These are phyloP conservation scores for apple (Malus domestica) DNA, from an alignment of 306 rosid species.

Conservation along the genomic window DNA sequence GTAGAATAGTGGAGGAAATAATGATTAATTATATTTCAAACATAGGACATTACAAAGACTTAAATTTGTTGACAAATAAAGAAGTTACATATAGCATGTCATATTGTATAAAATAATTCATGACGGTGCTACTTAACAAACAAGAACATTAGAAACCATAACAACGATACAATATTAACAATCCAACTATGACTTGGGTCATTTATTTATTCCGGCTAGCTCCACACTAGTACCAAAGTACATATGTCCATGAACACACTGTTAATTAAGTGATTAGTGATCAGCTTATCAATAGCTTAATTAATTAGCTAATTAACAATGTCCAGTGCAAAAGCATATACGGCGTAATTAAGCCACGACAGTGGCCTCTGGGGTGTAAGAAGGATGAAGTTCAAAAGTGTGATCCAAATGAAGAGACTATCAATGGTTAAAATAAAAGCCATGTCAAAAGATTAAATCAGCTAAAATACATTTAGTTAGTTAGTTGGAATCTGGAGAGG, in stretches of 20 bases:
- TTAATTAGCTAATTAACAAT: neutral
- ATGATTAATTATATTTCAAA: neutral
- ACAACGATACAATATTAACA: neutral
- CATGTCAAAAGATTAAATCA: no score
- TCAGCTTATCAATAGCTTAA: no score
- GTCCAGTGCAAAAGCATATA: conserved; percentile 46
- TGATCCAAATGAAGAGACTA: no score
- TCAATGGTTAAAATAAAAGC: no score
- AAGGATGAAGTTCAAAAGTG: no score
- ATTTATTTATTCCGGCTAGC: neutral
- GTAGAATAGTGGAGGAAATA: neutral
- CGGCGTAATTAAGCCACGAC: conserved; percentile 48
- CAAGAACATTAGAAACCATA: neutral
- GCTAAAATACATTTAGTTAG: no score
- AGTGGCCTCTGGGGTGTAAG: conserved; percentile 24
- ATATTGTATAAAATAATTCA: neutral
- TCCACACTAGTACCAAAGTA: no score
- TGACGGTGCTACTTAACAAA: neutral
- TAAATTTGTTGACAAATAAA: neutral
- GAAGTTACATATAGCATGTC: no score
- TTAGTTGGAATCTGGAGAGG: no score
- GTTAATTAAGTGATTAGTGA: neutral
- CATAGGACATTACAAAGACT: neutral
- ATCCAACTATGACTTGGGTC: neutral
- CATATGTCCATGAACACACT: neutral